Evolutionary conservation across 1,284 basidiomycete genomes (phyloP), one percentile per base, ranked within the genome.

Genomic region (Golubevia sp.): DNA sequence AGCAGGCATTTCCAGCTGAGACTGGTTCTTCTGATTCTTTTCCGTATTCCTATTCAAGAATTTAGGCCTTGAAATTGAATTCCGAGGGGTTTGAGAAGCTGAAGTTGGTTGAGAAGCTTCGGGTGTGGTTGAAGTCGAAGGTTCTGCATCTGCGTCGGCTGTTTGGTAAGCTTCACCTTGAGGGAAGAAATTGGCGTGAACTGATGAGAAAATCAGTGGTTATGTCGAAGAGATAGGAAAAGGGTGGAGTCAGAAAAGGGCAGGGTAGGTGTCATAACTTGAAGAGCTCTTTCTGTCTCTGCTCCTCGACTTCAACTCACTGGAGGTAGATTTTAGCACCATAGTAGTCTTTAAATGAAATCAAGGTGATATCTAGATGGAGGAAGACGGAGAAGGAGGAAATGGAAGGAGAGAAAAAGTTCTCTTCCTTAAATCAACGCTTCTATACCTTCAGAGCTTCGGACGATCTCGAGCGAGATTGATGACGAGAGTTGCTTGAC

Each of bases 251-350:
- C 30, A 34, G 11, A 11, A 34, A 34, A 34, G 30, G 30, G 4
- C 4, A 34, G 30, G 5, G 30, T 3, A 34, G 11, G 30, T 3
- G 4, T 34, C 11, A 34, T 3, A 25, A 76, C 74, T 23, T 55
- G 6, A 44, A 3, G 5, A 30, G 20, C 54, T 55, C 24, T 26
- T 26, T 23, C 50, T 4, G 3, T 23, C 23, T 52, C 50, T 52
- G 3, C 3, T 23, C 50, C 11, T 3, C 50, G 50, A 52, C 21
- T 26, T 3, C 4, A 4, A 52, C 25, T 52, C 23, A 52, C 23
- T 23, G 18, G 68, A 73, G 8, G 71, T 67, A n/a, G 67, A 65
- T 58, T 74, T 74, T 63, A 75, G 66, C 27, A 73, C 73, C 73
- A 75, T 75, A 24, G 25, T n/a, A 3, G 34, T 2, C 3, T 6